These are phyloP conservation scores for Fomitiporia mediterranea DNA, from an alignment of 1,284 basidiomycete species.

Conservation along the genomic window DNA sequence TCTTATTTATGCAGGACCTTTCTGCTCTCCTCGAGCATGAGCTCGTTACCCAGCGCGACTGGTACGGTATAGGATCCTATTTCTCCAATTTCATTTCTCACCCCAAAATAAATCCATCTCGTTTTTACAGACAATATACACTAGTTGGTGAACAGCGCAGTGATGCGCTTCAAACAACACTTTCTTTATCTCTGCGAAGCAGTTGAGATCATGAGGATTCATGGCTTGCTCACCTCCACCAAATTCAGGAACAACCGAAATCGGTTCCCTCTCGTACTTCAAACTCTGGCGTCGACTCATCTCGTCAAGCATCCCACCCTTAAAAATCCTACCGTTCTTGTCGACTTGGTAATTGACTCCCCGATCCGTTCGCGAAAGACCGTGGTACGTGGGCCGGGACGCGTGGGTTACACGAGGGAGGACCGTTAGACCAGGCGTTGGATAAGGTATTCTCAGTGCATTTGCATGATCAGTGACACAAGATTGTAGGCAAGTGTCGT, in stretches of 20 bases:
- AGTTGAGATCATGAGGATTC: slow-evolving; percentile 62
- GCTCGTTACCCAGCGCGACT: slow-evolving; percentile 95
- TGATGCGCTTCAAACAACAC: slow-evolving; percentile 84
- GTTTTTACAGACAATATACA: slow-evolving; percentile 75
- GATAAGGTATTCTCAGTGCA: slow-evolving; percentile 79
- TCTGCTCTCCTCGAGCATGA: slow-evolving; percentile 83
- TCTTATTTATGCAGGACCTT: slow-evolving; percentile 79
- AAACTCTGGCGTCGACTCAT: slow-evolving; percentile 83
- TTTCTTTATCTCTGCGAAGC: slow-evolving; percentile 95
- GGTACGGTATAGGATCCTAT: slow-evolving; percentile 64
- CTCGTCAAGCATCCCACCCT: slow-evolving; percentile 67
- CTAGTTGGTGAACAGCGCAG: slow-evolving; percentile 82
- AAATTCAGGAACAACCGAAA: slow-evolving; percentile 77
- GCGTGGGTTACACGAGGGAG: slow-evolving; percentile 51
- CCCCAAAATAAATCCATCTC: no score
- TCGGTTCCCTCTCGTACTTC: slow-evolving; percentile 89
- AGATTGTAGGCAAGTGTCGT: slow-evolving; percentile 67
- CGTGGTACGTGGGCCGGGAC: slow-evolving; percentile 58
- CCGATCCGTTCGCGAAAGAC: slow-evolving; percentile 81
- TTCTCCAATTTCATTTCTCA: no score
- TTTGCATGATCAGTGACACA: slow-evolving; percentile 91
- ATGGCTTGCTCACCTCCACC: slow-evolving; percentile 70
- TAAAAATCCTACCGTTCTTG: slow-evolving; percentile 90
- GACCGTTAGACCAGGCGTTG: slow-evolving; percentile 62
- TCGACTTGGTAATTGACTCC: slow-evolving; percentile 81